These are phyloP conservation scores for Colletotrichum siamense DNA, from an alignment of 2,329 filamentous ascomycete genomes.

Conservation along the genomic window DNA sequence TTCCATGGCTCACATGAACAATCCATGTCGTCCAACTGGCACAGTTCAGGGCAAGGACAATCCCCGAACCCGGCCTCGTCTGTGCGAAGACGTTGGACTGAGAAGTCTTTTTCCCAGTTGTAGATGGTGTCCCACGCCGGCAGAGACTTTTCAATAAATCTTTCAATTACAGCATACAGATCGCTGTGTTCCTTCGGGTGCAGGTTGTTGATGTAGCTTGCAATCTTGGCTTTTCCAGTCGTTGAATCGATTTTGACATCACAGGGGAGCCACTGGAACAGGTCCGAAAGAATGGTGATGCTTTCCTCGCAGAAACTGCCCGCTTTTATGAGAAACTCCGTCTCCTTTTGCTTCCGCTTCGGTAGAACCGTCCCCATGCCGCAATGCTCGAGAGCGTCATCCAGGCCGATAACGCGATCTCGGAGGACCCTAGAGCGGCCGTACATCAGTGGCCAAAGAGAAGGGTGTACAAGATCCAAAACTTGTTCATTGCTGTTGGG, in stretches of 20 bases:
- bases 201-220: conserved; percentile 53
- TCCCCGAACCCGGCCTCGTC: not conserved
- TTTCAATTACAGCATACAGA: conserved; percentile 41
- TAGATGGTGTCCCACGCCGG: conserved; percentile 42
- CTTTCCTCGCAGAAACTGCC: not conserved
- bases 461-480: conserved; percentile 62
- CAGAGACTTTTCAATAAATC: conserved; percentile 38
- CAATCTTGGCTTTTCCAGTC: conserved; percentile 36
- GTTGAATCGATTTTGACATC: conserved; percentile 38
- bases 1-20: not conserved
- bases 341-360: not conserved
- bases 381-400: conserved; percentile 18
- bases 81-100: not conserved
- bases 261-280: conserved; percentile 24
- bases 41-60: not conserved
- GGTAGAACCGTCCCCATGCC: conserved; percentile 18
- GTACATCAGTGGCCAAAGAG: conserved; percentile 23
- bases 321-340: not conserved
- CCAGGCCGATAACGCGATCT: conserved; percentile 26
- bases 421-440: not conserved
- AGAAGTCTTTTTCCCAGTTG: not conserved
- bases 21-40: not conserved
- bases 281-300: not conserved
- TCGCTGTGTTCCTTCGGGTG: conserved; percentile 37
- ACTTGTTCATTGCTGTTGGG: conserved; percentile 56